A percentile compares a stretch with the other conserved stretches of the same genome.
These are phyloP conservation scores for Hirsutella thompsonii DNA, from an alignment of 2,329 filamentous ascomycete genomes.

Conservation along the genomic window DNA sequence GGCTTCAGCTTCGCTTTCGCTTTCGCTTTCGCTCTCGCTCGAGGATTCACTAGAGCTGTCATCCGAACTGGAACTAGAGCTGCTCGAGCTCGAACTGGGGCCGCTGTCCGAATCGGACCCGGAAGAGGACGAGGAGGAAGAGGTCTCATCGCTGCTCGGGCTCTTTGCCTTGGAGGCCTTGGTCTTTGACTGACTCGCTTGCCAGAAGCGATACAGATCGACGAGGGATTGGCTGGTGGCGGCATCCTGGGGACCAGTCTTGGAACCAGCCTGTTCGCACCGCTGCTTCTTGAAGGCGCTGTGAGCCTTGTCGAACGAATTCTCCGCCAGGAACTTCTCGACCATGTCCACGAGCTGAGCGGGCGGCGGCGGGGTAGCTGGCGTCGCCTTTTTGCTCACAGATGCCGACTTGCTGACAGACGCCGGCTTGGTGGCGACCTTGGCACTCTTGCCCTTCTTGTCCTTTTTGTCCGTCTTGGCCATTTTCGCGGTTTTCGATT, in stretches of 20 bases:
- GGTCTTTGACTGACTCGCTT: conserved; percentile 16
- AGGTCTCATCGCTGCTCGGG: neutral
- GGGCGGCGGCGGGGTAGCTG: conserved; percentile 33
- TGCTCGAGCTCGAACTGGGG: conserved; percentile 11
- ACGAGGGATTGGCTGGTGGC: conserved; percentile 27
- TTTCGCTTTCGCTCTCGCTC: conserved; percentile 13
- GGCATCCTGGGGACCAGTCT: conserved; percentile 23
- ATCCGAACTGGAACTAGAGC: conserved; percentile 16
- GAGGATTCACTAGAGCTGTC: neutral
- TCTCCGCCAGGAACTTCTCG: conserved; percentile 50
- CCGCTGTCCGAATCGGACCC: neutral
- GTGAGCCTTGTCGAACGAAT: conserved; percentile 50
- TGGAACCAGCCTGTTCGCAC: conserved; percentile 36
- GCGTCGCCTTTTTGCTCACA: conserved; percentile 8
- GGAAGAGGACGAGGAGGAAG: conserved; percentile 10
- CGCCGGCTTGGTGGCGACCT: conserved; percentile 14
- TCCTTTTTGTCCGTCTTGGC: conserved; percentile 15
- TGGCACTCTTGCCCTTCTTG: conserved; percentile 17
- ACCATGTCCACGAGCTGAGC: conserved; percentile 54
- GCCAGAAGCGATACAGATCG: conserved; percentile 38
- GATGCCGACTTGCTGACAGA: conserved; percentile 10
- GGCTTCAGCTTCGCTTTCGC: conserved; percentile 13
- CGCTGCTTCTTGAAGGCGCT: conserved; percentile 51
- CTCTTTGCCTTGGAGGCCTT: conserved; percentile 2
- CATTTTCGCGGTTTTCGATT: conserved; percentile 14